phyloP scores from a whole-genome alignment of 441 rosid genomes.

The Arabidopsis hybrid region DNA sequence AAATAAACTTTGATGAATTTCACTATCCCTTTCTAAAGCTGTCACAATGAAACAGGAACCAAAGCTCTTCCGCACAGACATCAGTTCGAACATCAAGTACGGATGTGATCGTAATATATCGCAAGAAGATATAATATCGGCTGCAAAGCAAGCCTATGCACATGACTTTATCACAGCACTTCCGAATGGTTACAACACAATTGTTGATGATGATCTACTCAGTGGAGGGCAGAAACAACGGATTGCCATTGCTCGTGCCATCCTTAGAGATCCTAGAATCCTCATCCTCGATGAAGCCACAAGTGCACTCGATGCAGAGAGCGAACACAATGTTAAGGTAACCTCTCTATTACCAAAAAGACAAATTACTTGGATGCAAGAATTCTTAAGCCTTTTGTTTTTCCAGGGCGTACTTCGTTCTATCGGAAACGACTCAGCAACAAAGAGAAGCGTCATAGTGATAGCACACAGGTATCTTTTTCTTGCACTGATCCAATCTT shows the following conservation, averaged over 20 bases:
- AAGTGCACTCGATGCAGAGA: constrained; percentile 96
- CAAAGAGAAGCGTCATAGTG: constrained; percentile 82
- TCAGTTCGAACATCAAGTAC: constrained; percentile 84
- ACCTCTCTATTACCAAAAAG: neutral
- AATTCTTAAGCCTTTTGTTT: constrained; percentile 5
- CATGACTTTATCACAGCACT: constrained; percentile 88
- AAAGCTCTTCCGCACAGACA: constrained; percentile 88
- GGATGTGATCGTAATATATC: constrained; percentile 71
- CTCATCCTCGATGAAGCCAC: constrained; percentile 97
- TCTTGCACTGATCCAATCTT: neutral
- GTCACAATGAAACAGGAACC: constrained; percentile 69
- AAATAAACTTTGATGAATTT: constrained; percentile 12
- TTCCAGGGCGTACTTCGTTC: constrained; percentile 84
- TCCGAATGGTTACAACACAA: constrained; percentile 87
- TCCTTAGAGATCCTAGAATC: constrained; percentile 89
- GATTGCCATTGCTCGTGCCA: constrained; percentile 95
- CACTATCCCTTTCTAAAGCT: constrained; percentile 11
- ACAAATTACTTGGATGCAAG: constrained; percentile 10
- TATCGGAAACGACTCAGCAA: constrained; percentile 57
- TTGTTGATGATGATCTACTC: constrained; percentile 93
- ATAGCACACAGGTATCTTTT: constrained; percentile 82
- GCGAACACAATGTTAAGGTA: constrained; percentile 96
- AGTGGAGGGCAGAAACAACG: constrained; percentile 99
- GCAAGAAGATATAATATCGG: constrained; percentile 84
- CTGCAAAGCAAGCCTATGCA: constrained; percentile 93